phyloP scores from a whole-genome alignment of 352 stramenopile genomes.

The Pythium monospermum region DNA sequence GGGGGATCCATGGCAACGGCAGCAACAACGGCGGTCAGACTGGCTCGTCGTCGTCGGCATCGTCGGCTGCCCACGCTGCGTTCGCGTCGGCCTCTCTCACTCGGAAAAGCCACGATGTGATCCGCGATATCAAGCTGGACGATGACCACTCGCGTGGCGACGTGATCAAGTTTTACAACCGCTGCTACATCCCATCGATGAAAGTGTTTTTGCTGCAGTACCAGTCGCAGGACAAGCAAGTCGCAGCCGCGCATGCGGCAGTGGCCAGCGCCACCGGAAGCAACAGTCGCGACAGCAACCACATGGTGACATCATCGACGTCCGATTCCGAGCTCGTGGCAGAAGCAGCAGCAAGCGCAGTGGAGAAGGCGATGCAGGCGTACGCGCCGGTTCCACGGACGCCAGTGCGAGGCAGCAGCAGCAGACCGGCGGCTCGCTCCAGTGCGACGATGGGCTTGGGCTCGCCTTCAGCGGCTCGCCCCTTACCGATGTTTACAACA shows the following conservation, averaged over 20 bases:
- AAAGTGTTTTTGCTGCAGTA: conserved; percentile 87
- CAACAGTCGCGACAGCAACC: conserved; percentile 24
- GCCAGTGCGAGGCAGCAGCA: conserved; percentile 34
- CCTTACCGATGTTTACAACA: conserved; percentile 51
- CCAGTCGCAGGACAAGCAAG: conserved; percentile 76
- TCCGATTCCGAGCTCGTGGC: conserved; percentile 81
- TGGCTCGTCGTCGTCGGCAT: too few species aligned
- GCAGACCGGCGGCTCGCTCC: too few species aligned
- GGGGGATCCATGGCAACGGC: conserved; percentile 14
- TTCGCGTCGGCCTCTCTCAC: conserved; percentile 28
- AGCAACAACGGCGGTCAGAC: neutral
- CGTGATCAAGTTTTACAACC: conserved; percentile 90
- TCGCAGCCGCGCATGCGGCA: conserved; percentile 63
- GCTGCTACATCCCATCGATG: conserved; percentile 77
- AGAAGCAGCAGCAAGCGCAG: conserved; percentile 58
- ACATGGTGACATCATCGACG: conserved; percentile 40
- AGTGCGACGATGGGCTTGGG: conserved; percentile 1
- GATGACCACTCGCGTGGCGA: conserved; percentile 52
- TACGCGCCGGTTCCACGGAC: conserved; percentile 35
- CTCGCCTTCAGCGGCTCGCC: conserved; percentile 38
- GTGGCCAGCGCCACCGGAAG: conserved; percentile 33
- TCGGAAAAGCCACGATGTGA: conserved; percentile 55
- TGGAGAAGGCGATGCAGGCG: conserved; percentile 59
- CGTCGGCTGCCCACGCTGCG: conserved; percentile 12
- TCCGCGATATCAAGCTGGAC: conserved; percentile 75